Percentiles rank a stretch among this genome's conserved stretches.
These are phyloP conservation scores for Escallonia rubra DNA, from an alignment of 129 eudicot genomes.

Conservation along the genomic window DNA sequence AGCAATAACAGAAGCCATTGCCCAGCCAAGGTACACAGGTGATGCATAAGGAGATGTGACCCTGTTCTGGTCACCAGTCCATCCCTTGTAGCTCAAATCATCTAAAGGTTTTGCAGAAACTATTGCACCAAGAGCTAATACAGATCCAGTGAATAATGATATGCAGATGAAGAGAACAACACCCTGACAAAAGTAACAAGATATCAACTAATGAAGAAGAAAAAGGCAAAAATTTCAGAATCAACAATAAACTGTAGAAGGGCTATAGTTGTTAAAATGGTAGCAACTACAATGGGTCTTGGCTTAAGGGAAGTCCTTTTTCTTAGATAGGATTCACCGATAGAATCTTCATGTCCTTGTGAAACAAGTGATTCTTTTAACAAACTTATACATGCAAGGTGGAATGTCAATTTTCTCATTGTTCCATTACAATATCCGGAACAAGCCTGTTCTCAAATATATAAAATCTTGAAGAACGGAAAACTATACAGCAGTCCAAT, in stretches of 20 bases:
- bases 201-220: conserved; percentile 1
- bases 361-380: too few species aligned
- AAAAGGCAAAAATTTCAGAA: background rate
- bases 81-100: conserved; percentile 71
- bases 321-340: too few species aligned
- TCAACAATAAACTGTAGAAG: background rate
- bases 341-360: too few species aligned
- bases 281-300: background rate
- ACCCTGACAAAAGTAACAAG: conserved; percentile 47
- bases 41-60: conserved; percentile 83
- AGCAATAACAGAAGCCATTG: conserved; percentile 89
- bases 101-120: conserved; percentile 91
- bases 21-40: conserved; percentile 87
- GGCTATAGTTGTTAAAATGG: background rate
- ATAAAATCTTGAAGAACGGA: too few species aligned
- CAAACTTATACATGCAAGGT: too few species aligned
- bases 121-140: conserved; percentile 86
- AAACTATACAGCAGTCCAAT: too few species aligned
- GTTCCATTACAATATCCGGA: too few species aligned
- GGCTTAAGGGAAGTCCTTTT: too few species aligned
- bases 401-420: too few species aligned
- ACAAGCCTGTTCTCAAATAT: too few species aligned
- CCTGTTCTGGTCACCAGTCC: conserved; percentile 52
- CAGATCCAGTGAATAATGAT: conserved; percentile 68
- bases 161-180: conserved; percentile 70